Base-by-base conservation (phyloP, 2,329 filamentous ascomycete genomes). In the Ilyonectria destructans region DNA sequence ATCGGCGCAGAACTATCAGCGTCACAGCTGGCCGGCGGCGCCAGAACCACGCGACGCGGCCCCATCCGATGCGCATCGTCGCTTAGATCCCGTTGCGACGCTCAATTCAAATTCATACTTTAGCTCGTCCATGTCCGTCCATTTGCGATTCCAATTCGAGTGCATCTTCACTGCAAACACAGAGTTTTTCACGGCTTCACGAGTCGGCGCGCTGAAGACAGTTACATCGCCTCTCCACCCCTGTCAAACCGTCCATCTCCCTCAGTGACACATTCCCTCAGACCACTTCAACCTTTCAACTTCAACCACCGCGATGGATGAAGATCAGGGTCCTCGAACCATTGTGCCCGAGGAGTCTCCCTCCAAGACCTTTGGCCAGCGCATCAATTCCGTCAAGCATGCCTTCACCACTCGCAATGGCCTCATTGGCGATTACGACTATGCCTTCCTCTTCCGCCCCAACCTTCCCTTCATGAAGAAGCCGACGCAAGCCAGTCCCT, bases 371-470 rank as follows among this genome's bases (percentile, higher is more conserved):
- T 56, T 80, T 57, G 21, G 71, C 37, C 67, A 77, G 58, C 77
- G 77, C 29, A 69, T 77, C 51, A 71, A 72, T 52, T 74, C 74
- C 23, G 43, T 80, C 21, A 69, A 66, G 35, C 82, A 81, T 67
- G 81, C 83, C 6, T 85, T 89, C 70, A 81, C 86, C 61, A 90
- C 88, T 52, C 90, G 85, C 69, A 87, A 95, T 1, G 95, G 95
- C 13, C 86, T 97, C 29, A 81, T 98, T 63, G 95, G 95, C 70
- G 87, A 90, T 75, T 98, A 98, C 81, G 93, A 98, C 86, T 98
- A 98, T 87, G 93, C 80, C 40, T 96, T 95, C 77, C 90, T 98
- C 46, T 97, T 98, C 85, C 90, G 85, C 23, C 93, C 90, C 1
- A 95, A 93, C 73, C 82, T 97, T 23, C 95, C 95, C 0, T 97